Conservation (phyloP, 2,329 filamentous ascomycete genomes). For the Talaromyces sp. region DNA sequence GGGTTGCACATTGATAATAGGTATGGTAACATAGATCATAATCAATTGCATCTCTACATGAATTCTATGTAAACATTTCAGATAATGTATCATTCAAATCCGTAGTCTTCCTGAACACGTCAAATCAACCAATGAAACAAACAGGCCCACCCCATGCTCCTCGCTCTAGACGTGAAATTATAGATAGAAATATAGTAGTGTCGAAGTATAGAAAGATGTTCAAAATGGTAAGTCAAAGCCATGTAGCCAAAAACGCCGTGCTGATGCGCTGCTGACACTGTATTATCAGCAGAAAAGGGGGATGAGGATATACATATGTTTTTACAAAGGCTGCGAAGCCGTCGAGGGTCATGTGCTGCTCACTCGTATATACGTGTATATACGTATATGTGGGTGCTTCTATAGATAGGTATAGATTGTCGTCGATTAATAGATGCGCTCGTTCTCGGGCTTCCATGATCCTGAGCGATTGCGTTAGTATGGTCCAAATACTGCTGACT, state of each 20-base stretch:
- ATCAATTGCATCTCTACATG: background rate
- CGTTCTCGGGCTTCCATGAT: slow-evolving; percentile 38
- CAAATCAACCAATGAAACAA: background rate
- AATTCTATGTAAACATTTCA: background rate
- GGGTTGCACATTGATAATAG: too few relatives aligned
- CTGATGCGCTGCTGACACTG: slow-evolving; percentile 18
- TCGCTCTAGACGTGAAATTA: background rate
- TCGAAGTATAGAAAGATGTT: background rate
- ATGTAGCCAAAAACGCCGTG: slow-evolving; percentile 19
- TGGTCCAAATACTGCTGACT: background rate
- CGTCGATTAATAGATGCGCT: slow-evolving; percentile 7
- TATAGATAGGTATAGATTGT: background rate
- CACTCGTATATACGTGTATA: background rate
- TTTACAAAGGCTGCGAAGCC: background rate
- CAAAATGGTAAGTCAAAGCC: background rate
- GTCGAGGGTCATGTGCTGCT: background rate
- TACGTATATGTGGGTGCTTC: background rate
- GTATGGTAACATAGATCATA: background rate
- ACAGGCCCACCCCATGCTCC: background rate
- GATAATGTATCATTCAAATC: background rate
- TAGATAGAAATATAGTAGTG: background rate
- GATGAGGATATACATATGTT: background rate
- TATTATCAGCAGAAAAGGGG: slow-evolving; percentile 5
- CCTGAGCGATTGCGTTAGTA: slow-evolving; percentile 25
- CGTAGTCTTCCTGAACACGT: slow-evolving; percentile 6